Conservation (phyloP, 371 early-diverging fungal genomes). For the Synchytrium microbalum region DNA sequence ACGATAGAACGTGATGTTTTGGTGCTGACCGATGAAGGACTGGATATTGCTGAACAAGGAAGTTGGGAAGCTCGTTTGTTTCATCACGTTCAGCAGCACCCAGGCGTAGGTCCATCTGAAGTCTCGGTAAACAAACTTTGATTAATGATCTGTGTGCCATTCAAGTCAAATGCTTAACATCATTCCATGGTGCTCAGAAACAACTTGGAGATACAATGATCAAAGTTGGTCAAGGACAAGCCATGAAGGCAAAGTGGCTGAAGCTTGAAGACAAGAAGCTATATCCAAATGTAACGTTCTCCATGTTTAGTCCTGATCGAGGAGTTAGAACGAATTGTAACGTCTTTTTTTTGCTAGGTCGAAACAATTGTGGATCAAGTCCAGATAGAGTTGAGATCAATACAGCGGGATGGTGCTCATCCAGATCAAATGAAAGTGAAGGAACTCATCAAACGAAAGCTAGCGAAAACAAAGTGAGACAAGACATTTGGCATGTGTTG, state of each 20-base stretch:
- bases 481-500: not conserved
- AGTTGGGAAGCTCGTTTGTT: constrained; percentile 93
- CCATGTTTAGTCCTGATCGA: not conserved
- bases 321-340: not conserved
- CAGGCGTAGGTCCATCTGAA: not conserved
- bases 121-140: not conserved
- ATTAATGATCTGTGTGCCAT: no score
- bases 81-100: constrained; percentile 50
- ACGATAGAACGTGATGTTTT: constrained; percentile 48
- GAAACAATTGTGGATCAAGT: constrained; percentile 73
- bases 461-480: constrained; percentile 39
- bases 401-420: constrained; percentile 58
- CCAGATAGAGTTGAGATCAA: constrained; percentile 59
- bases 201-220: not conserved
- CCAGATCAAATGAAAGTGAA: constrained; percentile 58
- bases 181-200: not conserved
- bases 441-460: constrained; percentile 84
- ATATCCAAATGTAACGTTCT: constrained; percentile 43
- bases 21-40: constrained; percentile 1
- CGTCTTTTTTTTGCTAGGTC: not conserved
- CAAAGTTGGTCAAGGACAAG: constrained; percentile 4
- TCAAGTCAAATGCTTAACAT: constrained; percentile 6
- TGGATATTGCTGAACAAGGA: constrained; percentile 69
- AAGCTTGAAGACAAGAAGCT: constrained; percentile 13
- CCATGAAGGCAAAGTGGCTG: not conserved